Conservation (phyloP, 306 rosid genomes). For the Cucumis melo region DNA sequence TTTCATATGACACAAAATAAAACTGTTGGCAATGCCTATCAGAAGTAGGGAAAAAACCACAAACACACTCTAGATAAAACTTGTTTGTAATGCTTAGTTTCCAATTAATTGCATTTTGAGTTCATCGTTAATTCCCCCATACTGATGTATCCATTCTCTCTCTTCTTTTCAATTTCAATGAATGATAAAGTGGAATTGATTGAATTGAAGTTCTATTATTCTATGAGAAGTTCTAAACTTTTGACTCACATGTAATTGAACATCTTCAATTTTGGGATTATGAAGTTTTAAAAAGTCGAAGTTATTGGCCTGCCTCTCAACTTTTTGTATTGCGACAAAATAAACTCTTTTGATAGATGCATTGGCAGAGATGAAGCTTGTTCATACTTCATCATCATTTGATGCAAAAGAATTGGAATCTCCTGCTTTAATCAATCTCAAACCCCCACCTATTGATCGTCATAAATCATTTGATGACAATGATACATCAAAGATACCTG, state of each 20-base stretch:
- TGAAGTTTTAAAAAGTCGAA: background rate
- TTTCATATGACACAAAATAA: no score
- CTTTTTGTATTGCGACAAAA: background rate
- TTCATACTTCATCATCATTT: conserved; percentile 34
- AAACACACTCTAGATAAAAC: background rate
- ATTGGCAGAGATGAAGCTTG: conserved; percentile 60
- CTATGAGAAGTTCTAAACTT: background rate
- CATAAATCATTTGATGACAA: conserved; percentile 69
- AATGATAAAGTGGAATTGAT: background rate
- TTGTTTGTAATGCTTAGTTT: background rate
- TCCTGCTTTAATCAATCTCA: conserved; percentile 46
- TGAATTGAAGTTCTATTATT: background rate
- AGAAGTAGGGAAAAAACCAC: background rate
- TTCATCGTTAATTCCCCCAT: background rate
- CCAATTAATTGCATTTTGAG: background rate
- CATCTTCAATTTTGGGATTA: background rate
- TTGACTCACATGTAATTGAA: background rate
- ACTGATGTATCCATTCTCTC: background rate
- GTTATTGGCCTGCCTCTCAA: background rate
- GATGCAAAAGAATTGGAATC: conserved; percentile 53
- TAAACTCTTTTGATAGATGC: conserved; percentile 1
- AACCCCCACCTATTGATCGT: conserved; percentile 91
- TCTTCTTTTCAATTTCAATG: background rate
- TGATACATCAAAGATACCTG: conserved; percentile 46
- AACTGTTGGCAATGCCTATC: no score